These are phyloP conservation scores for Magnaporthales sp. DNA, from an alignment of 2,329 filamentous ascomycete species.

Conservation along the genomic window DNA sequence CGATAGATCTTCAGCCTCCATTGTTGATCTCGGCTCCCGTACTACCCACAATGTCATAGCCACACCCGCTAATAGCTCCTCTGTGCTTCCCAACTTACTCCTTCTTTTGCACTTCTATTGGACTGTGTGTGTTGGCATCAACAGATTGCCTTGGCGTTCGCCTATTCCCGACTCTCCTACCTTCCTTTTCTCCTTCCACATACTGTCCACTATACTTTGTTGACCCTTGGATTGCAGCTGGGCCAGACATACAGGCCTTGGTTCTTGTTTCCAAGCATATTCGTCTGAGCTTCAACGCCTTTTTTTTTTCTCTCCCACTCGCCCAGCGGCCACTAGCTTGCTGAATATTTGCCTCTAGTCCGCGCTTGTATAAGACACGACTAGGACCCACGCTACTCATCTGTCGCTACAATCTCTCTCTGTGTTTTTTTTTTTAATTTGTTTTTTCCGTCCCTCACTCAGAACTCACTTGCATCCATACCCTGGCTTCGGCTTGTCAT, in stretches of 20 bases:
- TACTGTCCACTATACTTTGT: neutral
- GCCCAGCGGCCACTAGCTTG: neutral
- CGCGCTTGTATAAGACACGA: constrained; percentile 1
- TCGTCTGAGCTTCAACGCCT: neutral
- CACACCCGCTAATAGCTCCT: constrained; percentile 1
- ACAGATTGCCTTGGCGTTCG: neutral
- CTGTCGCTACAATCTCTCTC: neutral
- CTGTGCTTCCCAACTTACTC: neutral
- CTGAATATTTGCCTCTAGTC: neutral
- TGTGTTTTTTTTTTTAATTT: neutral
- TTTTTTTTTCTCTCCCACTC: neutral
- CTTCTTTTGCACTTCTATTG: neutral
- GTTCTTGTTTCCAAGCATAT: neutral
- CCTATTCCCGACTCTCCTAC: neutral
- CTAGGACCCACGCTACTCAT: neutral
- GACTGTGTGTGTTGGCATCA: neutral
- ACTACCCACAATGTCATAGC: neutral
- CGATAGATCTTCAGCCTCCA: neutral
- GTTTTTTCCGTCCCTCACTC: neutral
- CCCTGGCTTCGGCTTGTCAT: neutral
- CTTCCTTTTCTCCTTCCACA: neutral
- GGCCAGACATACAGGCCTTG: neutral
- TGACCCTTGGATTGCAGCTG: neutral
- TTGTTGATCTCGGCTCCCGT: constrained; percentile 1
- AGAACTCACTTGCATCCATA: neutral